A percentile compares a stretch with the other conserved stretches of the same genome.
Conservation (phyloP, 257 asterid species). For the Vinca minor region DNA sequence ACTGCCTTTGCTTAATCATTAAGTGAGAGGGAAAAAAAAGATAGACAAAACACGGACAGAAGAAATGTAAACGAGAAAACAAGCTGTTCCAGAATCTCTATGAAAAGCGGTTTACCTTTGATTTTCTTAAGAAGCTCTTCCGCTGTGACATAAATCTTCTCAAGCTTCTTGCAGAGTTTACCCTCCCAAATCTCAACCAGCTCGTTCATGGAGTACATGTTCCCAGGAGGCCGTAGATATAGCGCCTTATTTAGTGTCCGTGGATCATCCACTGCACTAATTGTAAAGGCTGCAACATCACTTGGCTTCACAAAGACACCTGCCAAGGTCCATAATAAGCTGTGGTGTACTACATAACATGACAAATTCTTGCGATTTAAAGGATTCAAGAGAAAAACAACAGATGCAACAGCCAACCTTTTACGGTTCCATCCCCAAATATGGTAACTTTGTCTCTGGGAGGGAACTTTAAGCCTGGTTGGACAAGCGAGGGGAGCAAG, state of each 20-base stretch:
- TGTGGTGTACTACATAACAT: too few species aligned
- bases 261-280: slow-evolving; percentile 73
- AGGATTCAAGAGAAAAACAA: not conserved
- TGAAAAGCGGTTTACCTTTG: slow-evolving; percentile 29
- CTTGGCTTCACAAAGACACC: slow-evolving; percentile 68
- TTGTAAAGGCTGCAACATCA: slow-evolving; percentile 83
- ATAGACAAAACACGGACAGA: not conserved
- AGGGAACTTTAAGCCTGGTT: slow-evolving; percentile 60
- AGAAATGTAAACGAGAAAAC: not conserved
- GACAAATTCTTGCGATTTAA: not conserved
- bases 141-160: slow-evolving; percentile 45
- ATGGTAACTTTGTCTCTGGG: slow-evolving; percentile 70
- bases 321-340: slow-evolving; percentile 5
- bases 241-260: slow-evolving; percentile 53
- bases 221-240: slow-evolving; percentile 72
- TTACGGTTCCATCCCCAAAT: slow-evolving; percentile 70
- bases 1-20: not conserved
- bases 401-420: slow-evolving; percentile 32
- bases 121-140: slow-evolving; percentile 57
- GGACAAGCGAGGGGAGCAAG: slow-evolving; percentile 78
- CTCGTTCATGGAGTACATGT: slow-evolving; percentile 65
- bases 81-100: not conserved
- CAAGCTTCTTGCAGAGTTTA: slow-evolving; percentile 55
- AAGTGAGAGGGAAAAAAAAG: not conserved
- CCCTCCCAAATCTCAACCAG: slow-evolving; percentile 75